Conservation (phyloP, 352 stramenopile genomes). For the Globisporangium nodosum region DNA sequence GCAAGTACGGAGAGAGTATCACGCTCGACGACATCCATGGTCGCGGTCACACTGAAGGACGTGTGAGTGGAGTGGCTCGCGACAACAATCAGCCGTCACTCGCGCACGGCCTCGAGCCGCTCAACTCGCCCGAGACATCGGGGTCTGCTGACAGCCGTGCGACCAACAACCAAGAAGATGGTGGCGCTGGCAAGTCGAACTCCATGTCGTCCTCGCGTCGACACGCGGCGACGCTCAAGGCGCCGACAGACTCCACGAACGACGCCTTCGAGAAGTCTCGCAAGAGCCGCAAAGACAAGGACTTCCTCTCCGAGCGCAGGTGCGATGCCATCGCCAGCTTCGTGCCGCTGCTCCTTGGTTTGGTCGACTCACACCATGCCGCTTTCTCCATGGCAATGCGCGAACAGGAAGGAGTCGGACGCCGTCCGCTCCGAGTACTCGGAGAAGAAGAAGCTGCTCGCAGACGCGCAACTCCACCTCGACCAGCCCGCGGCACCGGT, state of each 20-base stretch:
- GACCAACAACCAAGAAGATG: not conserved
- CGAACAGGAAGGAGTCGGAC: conserved; percentile 23
- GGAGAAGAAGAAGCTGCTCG: conserved; percentile 28
- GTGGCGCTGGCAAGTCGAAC: not conserved
- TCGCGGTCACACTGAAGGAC: not conserved
- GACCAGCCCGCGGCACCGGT: conserved; percentile 24
- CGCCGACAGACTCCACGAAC: conserved; percentile 71
- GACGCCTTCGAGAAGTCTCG: conserved; percentile 49
- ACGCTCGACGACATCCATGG: conserved; percentile 86
- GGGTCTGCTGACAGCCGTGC: not conserved
- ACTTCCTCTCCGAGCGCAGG: conserved; percentile 58
- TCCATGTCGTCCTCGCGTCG: conserved; percentile 3
- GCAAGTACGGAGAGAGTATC: conserved; percentile 90
- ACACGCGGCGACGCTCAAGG: conserved; percentile 36
- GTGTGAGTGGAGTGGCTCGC: too few species aligned
- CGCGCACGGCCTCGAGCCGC: not conserved
- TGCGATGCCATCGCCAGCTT: not conserved
- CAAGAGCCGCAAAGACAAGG: conserved; percentile 34
- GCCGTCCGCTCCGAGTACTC: conserved; percentile 26
- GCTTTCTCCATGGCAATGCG: not conserved
- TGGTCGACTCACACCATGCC: not conserved
- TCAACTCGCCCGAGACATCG: not conserved
- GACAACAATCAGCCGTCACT: not conserved
- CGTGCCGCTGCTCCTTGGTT: not conserved
- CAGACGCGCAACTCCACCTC: conserved; percentile 17